Evolutionary conservation across 2,329 filamentous ascomycete genomes (phyloP).

Genomic region (Capronia coronata): DNA sequence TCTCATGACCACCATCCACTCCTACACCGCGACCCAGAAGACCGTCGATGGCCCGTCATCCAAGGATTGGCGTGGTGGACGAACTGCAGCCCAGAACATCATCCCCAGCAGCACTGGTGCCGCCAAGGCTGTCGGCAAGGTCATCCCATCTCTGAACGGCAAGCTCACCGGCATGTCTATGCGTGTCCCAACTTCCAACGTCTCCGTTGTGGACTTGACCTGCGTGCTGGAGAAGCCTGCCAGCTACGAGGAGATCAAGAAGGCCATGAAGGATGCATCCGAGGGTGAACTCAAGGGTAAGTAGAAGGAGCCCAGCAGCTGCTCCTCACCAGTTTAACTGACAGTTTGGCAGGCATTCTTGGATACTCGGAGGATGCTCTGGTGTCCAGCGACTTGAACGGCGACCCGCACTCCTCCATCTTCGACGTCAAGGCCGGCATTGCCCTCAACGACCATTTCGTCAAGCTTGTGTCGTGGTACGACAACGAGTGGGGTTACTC

Average conservation of each 20-base stretch:
- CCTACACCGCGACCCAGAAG: slow-evolving; percentile 99
- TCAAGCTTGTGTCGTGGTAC: slow-evolving; percentile 98
- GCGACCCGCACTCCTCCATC: slow-evolving; percentile 90
- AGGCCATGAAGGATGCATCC: slow-evolving; percentile 77
- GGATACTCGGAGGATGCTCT: slow-evolving; percentile 95
- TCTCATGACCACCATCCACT: slow-evolving; percentile 99
- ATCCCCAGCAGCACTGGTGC: slow-evolving; percentile 98
- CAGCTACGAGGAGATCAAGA: slow-evolving; percentile 77
- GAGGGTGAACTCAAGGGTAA: slow-evolving; percentile 78
- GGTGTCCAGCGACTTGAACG: slow-evolving; percentile 89
- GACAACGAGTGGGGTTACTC: slow-evolving; percentile 99
- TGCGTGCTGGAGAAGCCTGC: slow-evolving; percentile 84
- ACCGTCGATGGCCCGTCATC: slow-evolving; percentile 93
- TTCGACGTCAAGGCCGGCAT: slow-evolving; percentile 99
- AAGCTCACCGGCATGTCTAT: slow-evolving; percentile 99
- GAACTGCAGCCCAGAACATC: slow-evolving; percentile 98
- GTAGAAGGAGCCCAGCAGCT: slow-evolving; percentile 31
- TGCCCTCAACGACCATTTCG: slow-evolving; percentile 94
- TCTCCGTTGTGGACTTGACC: slow-evolving; percentile 97
- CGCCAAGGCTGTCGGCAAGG: slow-evolving; percentile 99
- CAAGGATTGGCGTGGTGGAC: slow-evolving; percentile 99
- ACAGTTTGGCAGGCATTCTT: slow-evolving; percentile 61
- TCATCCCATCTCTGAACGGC: slow-evolving; percentile 95
- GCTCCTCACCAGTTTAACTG: slow-evolving; percentile 19
- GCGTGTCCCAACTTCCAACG: slow-evolving; percentile 97